Evolutionary conservation across 345 rosid genomes (phyloP).

Genomic region (Populus pruinosa): DNA sequence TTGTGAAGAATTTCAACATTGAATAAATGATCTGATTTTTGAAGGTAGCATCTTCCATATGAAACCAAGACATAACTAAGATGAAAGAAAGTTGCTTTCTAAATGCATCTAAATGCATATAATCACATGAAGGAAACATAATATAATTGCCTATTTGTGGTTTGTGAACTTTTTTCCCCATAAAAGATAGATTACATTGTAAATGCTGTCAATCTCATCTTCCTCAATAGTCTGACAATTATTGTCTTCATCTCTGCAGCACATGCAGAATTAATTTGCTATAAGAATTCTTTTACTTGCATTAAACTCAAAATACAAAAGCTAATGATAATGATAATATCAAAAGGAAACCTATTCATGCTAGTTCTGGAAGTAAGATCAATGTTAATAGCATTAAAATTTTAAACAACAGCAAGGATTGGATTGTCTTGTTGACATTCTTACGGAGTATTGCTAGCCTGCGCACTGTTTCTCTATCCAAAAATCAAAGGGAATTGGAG

Average conservation of each 20-base stretch:
- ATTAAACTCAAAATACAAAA: background rate
- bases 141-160: background rate
- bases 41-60: background rate
- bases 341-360: background rate
- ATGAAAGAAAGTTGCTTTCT: background rate
- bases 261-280: background rate
- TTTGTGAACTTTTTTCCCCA: background rate
- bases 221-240: background rate
- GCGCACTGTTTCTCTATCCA: background rate
- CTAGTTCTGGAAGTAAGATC: background rate
- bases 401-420: background rate
- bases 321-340: background rate
- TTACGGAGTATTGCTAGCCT: background rate
- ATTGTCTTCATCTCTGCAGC: background rate
- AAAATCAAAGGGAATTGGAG: background rate
- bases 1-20: background rate
- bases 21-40: constrained; percentile 1
- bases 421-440: background rate
- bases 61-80: background rate
- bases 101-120: background rate
- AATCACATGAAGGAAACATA: background rate
- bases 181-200: background rate
- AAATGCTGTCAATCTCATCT: too few species aligned
- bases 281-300: background rate
- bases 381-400: background rate